Evolutionary conservation across 148 eudicot species (phyloP).

Genomic region (Rhododendron mucronatum): DNA sequence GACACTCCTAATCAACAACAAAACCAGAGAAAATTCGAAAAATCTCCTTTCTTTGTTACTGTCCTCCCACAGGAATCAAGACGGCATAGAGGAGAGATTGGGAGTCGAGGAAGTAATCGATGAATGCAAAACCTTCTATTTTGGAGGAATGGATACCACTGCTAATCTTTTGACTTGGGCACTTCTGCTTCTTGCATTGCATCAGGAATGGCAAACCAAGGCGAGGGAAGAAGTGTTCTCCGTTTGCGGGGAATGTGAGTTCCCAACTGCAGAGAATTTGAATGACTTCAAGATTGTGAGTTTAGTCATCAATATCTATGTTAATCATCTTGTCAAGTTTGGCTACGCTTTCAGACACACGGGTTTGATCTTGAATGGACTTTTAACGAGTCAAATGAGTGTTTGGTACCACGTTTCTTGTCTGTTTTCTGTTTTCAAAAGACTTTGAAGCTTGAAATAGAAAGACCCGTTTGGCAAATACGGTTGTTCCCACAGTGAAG

Average conservation of each 20-base stretch:
- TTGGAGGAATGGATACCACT: conserved; percentile 85
- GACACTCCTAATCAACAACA: conserved; percentile 22
- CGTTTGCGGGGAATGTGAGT: conserved; percentile 26
- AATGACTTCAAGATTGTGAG: conserved; percentile 58
- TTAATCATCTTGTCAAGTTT: not conserved
- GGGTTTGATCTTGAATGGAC: not conserved
- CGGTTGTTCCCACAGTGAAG: not conserved
- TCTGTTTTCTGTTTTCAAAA: not conserved
- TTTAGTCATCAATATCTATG: not conserved
- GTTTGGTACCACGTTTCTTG: not conserved
- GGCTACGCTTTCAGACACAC: not conserved
- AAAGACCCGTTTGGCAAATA: too few species aligned
- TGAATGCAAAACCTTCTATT: conserved; percentile 85
- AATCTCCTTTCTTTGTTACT: conserved; percentile 44
- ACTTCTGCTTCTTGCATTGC: conserved; percentile 53
- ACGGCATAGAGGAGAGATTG: conserved; percentile 41
- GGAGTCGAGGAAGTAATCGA: conserved; percentile 58
- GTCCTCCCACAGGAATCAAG: conserved; percentile 34
- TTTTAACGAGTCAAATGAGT: not conserved
- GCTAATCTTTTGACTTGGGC: conserved; percentile 77
- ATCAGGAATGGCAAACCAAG: conserved; percentile 69
- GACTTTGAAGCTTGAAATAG: not conserved
- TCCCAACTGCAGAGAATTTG: conserved; percentile 46
- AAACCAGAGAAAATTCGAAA: conserved; percentile 25
- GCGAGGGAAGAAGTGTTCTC: conserved; percentile 66